Evolutionary conservation across 2,329 filamentous ascomycete species (phyloP).

Genomic region (Xylariaceae sp.): DNA sequence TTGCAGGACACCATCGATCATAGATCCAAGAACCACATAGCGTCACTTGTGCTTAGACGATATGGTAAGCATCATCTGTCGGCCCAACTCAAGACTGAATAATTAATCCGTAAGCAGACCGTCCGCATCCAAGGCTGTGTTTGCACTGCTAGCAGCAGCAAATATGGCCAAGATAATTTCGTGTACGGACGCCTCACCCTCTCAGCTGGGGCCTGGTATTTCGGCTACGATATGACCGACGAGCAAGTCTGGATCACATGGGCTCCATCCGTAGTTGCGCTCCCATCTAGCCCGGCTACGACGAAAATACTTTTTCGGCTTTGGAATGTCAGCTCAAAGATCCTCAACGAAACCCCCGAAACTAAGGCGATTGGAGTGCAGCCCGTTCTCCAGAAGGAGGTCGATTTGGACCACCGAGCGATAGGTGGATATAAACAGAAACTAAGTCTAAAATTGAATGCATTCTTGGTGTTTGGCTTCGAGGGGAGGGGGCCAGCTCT

Average conservation of each 20-base stretch:
- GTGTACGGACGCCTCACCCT: background rate
- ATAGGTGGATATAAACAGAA: background rate
- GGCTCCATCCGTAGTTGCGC: background rate
- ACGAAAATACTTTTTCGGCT: background rate
- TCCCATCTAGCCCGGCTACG: background rate
- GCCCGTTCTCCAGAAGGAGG: background rate
- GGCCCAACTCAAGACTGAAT: background rate
- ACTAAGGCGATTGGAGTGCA: background rate
- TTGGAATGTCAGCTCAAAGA: background rate
- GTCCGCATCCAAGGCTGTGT: background rate
- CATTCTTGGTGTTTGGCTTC: background rate
- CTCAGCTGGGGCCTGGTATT: background rate
- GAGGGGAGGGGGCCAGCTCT: background rate
- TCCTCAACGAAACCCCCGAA: background rate
- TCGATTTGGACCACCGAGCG: background rate
- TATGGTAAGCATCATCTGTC: background rate
- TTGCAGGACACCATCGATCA: background rate
- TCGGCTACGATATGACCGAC: background rate
- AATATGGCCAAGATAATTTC: background rate
- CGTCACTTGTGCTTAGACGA: background rate
- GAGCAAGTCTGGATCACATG: background rate
- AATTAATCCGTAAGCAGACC: background rate
- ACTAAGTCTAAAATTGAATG: background rate
- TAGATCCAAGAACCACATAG: background rate
- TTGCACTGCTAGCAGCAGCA: background rate